Base-by-base conservation (phyloP, 108 stramenopile genomes). In the Seminavis robusta region DNA sequence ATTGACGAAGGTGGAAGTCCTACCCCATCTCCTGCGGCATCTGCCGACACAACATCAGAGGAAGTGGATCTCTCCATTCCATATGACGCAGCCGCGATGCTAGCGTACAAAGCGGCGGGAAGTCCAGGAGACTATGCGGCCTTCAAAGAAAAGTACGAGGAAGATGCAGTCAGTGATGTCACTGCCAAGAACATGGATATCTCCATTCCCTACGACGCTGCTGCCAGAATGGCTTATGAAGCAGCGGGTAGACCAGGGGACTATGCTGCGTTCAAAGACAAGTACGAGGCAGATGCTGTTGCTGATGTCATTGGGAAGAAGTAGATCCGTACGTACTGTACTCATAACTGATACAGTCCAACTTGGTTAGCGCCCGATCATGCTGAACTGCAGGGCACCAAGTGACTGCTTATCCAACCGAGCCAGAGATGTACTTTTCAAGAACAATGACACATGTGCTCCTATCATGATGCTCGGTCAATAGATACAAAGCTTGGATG, bases 161-260 rank as follows among this genome's bases (percentile, higher is more conserved):
- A 45, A 40, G 75, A 80, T 13, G 68, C 68, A 4, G 49, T 61
- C 19, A 32, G 25, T 10, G 55, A 56, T 5, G 55, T 56, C 28
- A 41, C 6, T 13, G 51, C 51, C n/a, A 52, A 52, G 51, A n/a
- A n/a, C n/a, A n/a, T 51, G 0, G 49, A 43, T 3, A 0, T 51
- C 9, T 61, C 60, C 37, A 51, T 61, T 51, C 60, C 60, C 21
- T 80, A 80, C 39, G 79, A 80, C 54, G 67, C 71, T 11, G 56
- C 79, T 8, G 79, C 72, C 34, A 59, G 38, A 50, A 46, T 77
- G 71, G 79, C 79, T 0, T 81, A 70, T 43, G 73, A 69, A 69
- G 67, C 56, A n/a, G 63, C 67, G 48, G 79, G 72, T 32, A 65
- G 49, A 19, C 59, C 57, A 26, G 71, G 71, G 37, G 79, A 76